These are phyloP conservation scores for Pseudocercospora crystallina DNA, from an alignment of 2,329 filamentous ascomycete species.

Conservation along the genomic window DNA sequence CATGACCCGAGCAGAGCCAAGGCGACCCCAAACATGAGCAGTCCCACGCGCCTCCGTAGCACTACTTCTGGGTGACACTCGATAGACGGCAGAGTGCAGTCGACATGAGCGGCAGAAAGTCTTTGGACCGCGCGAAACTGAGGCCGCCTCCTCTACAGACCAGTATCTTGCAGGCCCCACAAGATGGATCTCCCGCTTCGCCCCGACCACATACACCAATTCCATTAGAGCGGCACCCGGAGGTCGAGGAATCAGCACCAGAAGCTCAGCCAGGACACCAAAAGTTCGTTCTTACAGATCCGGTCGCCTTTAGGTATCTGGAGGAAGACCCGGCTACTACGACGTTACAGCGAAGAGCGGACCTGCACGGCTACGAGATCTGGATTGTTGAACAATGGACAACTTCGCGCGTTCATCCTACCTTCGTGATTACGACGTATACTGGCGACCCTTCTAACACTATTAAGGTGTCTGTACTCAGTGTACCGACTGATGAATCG, in stretches of 20 bases:
- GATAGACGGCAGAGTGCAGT: neutral
- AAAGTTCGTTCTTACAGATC: slow-evolving; percentile 65
- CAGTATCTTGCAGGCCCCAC: neutral
- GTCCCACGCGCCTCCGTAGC: slow-evolving; percentile 2
- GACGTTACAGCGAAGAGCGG: slow-evolving; percentile 69
- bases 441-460: slow-evolving; percentile 80
- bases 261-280: slow-evolving; percentile 44
- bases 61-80: neutral
- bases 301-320: slow-evolving; percentile 70
- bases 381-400: slow-evolving; percentile 98
- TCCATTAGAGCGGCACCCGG: slow-evolving; percentile 6
- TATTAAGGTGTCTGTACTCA: slow-evolving; percentile 76
- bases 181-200: slow-evolving; percentile 12
- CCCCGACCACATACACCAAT: slow-evolving; percentile 14
- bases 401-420: slow-evolving; percentile 85
- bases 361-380: slow-evolving; percentile 80
- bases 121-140: slow-evolving; percentile 9
- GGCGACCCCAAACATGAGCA: slow-evolving; percentile 5
- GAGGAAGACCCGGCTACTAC: slow-evolving; percentile 78
- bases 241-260: slow-evolving; percentile 1
- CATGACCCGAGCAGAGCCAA: neutral
- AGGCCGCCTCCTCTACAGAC: slow-evolving; percentile 17
- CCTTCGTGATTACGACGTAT: slow-evolving; percentile 87
- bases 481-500: slow-evolving; percentile 75
- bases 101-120: slow-evolving; percentile 13